Base-by-base conservation (phyloP, 768 basidiomycete species). In the Tubosaeta sp. region DNA sequence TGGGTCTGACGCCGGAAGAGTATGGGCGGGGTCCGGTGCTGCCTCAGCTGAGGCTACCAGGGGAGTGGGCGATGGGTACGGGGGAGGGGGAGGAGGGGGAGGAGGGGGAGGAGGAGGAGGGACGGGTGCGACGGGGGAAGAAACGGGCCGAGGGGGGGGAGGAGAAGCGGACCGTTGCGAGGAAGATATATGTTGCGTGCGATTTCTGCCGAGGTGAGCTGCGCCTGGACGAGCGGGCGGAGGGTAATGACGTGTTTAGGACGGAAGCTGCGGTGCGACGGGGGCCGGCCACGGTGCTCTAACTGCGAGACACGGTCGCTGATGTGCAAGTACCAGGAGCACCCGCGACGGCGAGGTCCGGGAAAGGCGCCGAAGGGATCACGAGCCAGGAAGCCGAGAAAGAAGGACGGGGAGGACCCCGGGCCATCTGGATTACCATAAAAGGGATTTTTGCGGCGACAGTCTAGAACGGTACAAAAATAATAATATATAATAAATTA, bases 211-310 rank as follows among this genome's bases (percentile, higher is more conserved):
- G 87, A 77, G 77, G 87, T 83, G 57, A 72, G 77, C 61, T 22
- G 46, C 10, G 14, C 13, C 25, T 46, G 39, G 46, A 34, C 35
- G 36, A 2, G 34, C 6, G 25, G 22, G 22, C 12, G n/a, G 24
- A 27, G 4, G 24, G n/a, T 44, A 27, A 30, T 36, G 9, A 29
- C n/a, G 19, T 21, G 42, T 36, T 40, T 58, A 90, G 87, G 77
- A 39, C 81, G 87, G 48, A 90, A 90, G 67, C 78, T 90, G 50
- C 76, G 80, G 22, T 90, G 88, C 69, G 83, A 87, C 61, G 87
- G 86, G 3, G 73, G 67, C 2, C 76, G 71, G 55, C 88, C 87
- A 27, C 66, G 71, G 6, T 90, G 87, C 57, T 73, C 70, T 7
- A 83, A 85, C 61, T 90, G 88, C 67, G 64, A 58, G 18, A 74